Percentiles rank a stretch among this genome's conserved stretches.
phyloP scores from a whole-genome alignment of 2,329 filamentous ascomycete species.

The Botrytis cinerea region DNA sequence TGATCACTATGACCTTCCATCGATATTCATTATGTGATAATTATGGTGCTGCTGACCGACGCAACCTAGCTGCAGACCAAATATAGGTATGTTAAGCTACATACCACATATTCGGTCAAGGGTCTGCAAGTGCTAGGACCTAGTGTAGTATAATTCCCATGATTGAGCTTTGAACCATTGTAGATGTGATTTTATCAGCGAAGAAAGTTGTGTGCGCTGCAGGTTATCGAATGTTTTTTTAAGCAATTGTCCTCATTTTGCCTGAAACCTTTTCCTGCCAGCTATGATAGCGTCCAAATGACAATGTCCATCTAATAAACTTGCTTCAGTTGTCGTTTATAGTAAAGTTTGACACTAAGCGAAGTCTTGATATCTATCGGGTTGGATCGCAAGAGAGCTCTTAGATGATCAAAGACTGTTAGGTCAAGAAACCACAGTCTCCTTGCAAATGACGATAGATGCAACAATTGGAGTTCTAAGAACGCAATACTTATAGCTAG shows the following conservation, averaged over 20 bases:
- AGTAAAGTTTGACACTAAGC: not conserved
- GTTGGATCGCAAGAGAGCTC: not conserved
- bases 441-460: not conserved
- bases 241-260: not conserved
- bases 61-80: not conserved
- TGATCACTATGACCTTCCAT: not conserved
- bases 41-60: not conserved
- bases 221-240: not conserved
- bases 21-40: not conserved
- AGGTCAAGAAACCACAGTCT: not conserved
- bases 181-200: not conserved
- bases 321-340: too few species aligned
- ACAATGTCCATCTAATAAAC: not conserved
- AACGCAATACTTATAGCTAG: not conserved
- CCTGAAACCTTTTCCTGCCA: not conserved
- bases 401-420: not conserved
- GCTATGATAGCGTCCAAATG: not conserved
- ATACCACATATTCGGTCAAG: not conserved
- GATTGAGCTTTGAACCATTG: not conserved
- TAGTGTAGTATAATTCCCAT: not conserved
- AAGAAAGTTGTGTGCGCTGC: not conserved
- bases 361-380: not conserved
- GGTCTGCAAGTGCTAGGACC: not conserved
- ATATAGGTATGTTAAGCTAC: not conserved
- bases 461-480: not conserved